Conservation (phyloP, 345 rosid species). For the Theobroma cacao region DNA sequence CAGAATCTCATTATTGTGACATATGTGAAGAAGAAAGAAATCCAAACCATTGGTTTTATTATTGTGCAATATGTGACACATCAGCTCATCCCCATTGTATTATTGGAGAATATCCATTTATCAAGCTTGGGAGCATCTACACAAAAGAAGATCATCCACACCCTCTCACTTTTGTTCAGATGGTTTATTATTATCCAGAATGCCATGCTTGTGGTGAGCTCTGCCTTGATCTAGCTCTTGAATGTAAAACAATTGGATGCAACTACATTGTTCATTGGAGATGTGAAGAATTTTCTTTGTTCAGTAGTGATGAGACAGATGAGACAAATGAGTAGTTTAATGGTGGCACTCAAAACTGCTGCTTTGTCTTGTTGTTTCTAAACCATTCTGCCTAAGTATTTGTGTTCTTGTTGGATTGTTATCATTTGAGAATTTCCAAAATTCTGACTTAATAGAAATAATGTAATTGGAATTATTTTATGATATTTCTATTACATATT, state of each 20-base stretch:
- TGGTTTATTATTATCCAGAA: neutral
- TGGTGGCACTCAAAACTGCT: neutral
- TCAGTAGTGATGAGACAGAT: no score
- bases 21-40: conserved; percentile 19
- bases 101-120: neutral
- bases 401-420: neutral
- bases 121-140: neutral
- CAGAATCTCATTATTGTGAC: conserved; percentile 7
- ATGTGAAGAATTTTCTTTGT: no score
- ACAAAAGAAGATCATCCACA: neutral
- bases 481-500: no score
- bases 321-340: neutral
- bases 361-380: neutral
- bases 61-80: neutral
- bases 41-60: conserved; percentile 13
- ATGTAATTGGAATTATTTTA: neutral
- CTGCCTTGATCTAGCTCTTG: neutral
- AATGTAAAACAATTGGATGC: neutral
- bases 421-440: neutral
- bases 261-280: neutral
- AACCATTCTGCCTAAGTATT: neutral
- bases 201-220: neutral
- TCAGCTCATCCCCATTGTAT: neutral
- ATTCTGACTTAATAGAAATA: neutral
- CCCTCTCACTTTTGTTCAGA: neutral